Evolutionary conservation across 768 basidiomycete genomes (phyloP), one percentile per base, ranked within the genome.

Genomic region (Rhodocollybia butyracea): DNA sequence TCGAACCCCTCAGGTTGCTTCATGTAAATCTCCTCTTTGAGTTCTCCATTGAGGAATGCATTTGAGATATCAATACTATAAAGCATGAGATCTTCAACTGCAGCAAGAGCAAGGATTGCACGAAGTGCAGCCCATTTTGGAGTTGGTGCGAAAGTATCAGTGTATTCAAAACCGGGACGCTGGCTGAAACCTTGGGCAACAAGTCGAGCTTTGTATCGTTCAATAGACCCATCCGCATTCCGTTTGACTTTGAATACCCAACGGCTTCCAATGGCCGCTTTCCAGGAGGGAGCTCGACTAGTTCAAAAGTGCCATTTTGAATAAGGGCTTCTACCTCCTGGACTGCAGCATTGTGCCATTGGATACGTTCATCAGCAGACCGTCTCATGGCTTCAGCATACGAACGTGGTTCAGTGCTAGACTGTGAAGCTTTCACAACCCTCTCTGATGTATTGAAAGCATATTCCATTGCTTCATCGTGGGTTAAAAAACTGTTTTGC

Each of bases 201-300:
- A n/a, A 79, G 54, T 36, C 74, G 51, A 19, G 69, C 73, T 60
- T 79, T 77, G 63, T 70, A 70, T 5, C 66, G 59, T n/a, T 68
- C 64, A 34, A 80, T 64, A 2, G 64, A 63, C 10, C 76, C 79
- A 55, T 73, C 62, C 21, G 67, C 56, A 56, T 76, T 68, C 40
- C 64, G 63, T 61, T 82, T 82, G 38, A 73, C 63, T 43, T 67
- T 69, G 57, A 70, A 75, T 6, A 77, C 73, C 75, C 76, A 76
- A 51, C 60, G 46, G 22, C 59, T 69, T 0, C 68, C 70, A 57
- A 79, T 72, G 4, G 68, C 61, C 66, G 69, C 17, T 61, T 56
- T 13, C 64, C 69, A 24, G 55, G 46, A 4, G 76, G 76, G 0
- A 72, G 60, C 19, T 66, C 48, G 1, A 73, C 70, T 1, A 72